A percentile compares a stretch with the other conserved stretches of the same genome.
Evolutionary conservation across 352 stramenopile genomes (phyloP).

Genomic region (Albugo candida): DNA sequence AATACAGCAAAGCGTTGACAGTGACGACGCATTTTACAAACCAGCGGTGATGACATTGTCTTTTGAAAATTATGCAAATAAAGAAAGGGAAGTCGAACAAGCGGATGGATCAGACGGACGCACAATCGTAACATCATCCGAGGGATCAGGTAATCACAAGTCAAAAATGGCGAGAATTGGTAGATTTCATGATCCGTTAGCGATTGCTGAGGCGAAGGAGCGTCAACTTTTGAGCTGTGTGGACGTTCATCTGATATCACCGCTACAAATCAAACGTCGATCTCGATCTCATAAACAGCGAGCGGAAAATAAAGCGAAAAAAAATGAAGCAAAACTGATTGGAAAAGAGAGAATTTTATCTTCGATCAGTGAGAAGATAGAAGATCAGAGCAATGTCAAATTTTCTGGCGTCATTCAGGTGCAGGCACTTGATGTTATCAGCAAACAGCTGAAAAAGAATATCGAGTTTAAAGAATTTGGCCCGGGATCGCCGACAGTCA

Average conservation of each 20-base stretch:
- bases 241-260: constrained; percentile 62
- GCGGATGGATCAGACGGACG: too few relatives aligned
- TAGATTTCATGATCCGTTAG: constrained; percentile 13
- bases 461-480: constrained; percentile 84
- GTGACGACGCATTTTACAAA: not conserved
- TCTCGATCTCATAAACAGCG: constrained; percentile 43
- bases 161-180: not conserved
- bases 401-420: constrained; percentile 72
- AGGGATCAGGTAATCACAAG: not conserved
- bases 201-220: constrained; percentile 63
- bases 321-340: constrained; percentile 10
- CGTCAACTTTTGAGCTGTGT: constrained; percentile 66
- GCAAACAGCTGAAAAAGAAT: constrained; percentile 79
- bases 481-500: constrained; percentile 77
- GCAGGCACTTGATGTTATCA: constrained; percentile 80
- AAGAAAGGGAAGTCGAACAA: too few relatives aligned
- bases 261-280: constrained; percentile 61
- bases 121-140: too few relatives aligned
- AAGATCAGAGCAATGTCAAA: constrained; percentile 42
- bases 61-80: not conserved
- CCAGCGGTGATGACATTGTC: not conserved
- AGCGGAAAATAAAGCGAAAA: constrained; percentile 14
- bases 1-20: too few relatives aligned
- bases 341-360: too few relatives aligned
- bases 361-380: constrained; percentile 12